Conservation (phyloP, 2,329 filamentous ascomycete species). For the Talaromyces sp. region DNA sequence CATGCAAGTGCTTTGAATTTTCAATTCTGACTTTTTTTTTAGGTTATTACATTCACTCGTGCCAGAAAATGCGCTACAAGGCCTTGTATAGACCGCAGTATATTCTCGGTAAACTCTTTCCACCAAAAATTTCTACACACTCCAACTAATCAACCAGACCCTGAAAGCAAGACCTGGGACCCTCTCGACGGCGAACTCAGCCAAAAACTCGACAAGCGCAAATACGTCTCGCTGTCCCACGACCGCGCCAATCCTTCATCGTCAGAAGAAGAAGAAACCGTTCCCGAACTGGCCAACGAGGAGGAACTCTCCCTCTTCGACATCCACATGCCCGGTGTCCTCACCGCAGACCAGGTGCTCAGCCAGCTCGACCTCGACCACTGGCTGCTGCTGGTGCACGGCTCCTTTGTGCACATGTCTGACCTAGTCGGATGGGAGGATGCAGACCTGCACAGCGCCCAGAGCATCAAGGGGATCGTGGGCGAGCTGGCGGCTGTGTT, state of each 20-base stretch:
- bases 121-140: not conserved
- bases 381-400: slow-evolving; percentile 40
- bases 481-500: slow-evolving; percentile 44
- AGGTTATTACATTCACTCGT: slow-evolving; percentile 60
- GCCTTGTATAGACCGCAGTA: slow-evolving; percentile 43
- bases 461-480: slow-evolving; percentile 44
- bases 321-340: slow-evolving; percentile 42
- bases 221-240: slow-evolving; percentile 43
- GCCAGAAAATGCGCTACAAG: slow-evolving; percentile 51
- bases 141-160: slow-evolving; percentile 29
- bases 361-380: slow-evolving; percentile 37
- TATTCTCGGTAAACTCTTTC: slow-evolving; percentile 39
- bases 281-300: slow-evolving; percentile 25
- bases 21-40: not conserved
- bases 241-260: slow-evolving; percentile 25
- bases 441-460: slow-evolving; percentile 37
- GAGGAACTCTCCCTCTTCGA: slow-evolving; percentile 43
- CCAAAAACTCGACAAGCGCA: slow-evolving; percentile 36
- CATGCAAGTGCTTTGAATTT: not conserved
- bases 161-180: slow-evolving; percentile 43
- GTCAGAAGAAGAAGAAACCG: not conserved
- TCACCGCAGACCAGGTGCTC: slow-evolving; percentile 39
- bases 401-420: slow-evolving; percentile 42
- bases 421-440: slow-evolving; percentile 46
- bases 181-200: slow-evolving; percentile 39